Conservation (phyloP, 768 basidiomycete species). For the Tylopilus sp. region DNA sequence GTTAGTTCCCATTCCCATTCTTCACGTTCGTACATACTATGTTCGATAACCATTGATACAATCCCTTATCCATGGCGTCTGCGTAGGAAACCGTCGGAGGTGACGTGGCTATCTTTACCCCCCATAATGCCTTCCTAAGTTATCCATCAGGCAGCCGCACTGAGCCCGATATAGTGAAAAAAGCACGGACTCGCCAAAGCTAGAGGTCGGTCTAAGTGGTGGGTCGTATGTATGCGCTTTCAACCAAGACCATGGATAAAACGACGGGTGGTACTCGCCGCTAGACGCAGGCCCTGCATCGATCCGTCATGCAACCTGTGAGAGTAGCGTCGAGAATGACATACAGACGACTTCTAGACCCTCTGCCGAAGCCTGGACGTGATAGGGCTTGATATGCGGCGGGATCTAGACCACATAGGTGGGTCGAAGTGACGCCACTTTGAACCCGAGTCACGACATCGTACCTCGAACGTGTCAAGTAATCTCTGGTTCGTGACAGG, state of each 20-base stretch:
- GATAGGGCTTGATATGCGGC: slow-evolving; percentile 60
- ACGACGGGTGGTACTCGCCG: slow-evolving; percentile 63
- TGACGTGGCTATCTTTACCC: slow-evolving; percentile 64
- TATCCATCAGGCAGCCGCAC: neutral
- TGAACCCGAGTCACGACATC: slow-evolving; percentile 12
- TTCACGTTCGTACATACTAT: slow-evolving; percentile 49
- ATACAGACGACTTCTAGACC: slow-evolving; percentile 77
- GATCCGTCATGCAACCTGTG: neutral
- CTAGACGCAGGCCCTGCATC: slow-evolving; percentile 21
- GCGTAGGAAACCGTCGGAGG: slow-evolving; percentile 74
- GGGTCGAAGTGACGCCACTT: neutral
- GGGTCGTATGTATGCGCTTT: slow-evolving; percentile 79
- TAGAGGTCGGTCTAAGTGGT: slow-evolving; percentile 29
- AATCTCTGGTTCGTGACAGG: slow-evolving; percentile 87
- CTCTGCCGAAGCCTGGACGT: slow-evolving; percentile 50
- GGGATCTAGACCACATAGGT: slow-evolving; percentile 57
- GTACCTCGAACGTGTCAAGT: slow-evolving; percentile 78
- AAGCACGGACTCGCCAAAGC: slow-evolving; percentile 43
- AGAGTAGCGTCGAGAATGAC: slow-evolving; percentile 21
- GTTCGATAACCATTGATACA: slow-evolving; percentile 79
- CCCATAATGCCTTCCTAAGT: slow-evolving; percentile 73
- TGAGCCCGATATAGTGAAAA: neutral
- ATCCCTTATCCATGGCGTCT: slow-evolving; percentile 67
- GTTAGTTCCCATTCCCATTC: neutral
- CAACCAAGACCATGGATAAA: slow-evolving; percentile 89